Conservation (phyloP, 73 alveolate genomes). For the Paramecium octaurelia region DNA sequence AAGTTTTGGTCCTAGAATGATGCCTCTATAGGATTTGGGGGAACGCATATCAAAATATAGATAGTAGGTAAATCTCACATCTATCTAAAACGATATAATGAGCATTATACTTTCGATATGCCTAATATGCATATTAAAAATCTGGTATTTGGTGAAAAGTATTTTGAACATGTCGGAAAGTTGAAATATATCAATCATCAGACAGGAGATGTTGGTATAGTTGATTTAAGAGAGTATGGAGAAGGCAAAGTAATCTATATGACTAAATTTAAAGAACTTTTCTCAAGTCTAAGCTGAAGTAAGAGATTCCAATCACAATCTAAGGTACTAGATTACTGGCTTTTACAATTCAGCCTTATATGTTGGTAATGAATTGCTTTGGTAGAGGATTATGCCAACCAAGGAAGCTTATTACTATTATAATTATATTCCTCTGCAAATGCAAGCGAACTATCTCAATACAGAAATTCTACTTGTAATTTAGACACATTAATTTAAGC, state of each 20-base stretch:
- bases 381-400: background rate
- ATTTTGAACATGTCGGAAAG: conserved; percentile 38
- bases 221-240: background rate
- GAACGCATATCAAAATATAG: conserved; percentile 48
- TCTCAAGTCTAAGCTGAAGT: background rate
- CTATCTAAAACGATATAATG: conserved; percentile 48
- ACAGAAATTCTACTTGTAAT: background rate
- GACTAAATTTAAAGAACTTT: background rate
- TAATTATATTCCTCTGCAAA: background rate
- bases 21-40: conserved; percentile 61
- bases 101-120: conserved; percentile 15
- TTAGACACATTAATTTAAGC: background rate
- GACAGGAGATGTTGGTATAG: conserved; percentile 13
- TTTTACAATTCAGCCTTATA: background rate
- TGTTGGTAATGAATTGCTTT: background rate
- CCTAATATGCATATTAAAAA: conserved; percentile 10
- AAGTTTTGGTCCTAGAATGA: conserved; percentile 43
- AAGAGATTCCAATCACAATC: background rate
- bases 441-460: conserved; percentile 14
- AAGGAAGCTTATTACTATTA: background rate
- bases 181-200: background rate
- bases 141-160: background rate
- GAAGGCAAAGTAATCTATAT: background rate
- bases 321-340: background rate
- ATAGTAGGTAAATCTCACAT: conserved; percentile 58